Base-by-base conservation (phyloP, 805 yeast genomes). In the Wickerhamia fluorescens region DNA sequence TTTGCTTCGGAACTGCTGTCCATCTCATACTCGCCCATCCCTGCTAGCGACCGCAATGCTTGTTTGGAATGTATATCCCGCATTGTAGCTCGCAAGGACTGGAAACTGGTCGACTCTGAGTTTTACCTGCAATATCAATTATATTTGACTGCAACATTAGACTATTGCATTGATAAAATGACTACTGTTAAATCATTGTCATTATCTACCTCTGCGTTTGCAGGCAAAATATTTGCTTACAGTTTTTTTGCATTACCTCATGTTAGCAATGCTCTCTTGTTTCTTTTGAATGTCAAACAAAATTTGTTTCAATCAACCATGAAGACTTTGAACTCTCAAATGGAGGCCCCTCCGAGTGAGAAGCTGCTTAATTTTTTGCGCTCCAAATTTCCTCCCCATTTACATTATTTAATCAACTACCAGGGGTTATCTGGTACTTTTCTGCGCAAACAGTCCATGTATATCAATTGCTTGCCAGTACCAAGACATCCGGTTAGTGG, bases 171-270 rank as follows among this genome's bases (percentile, higher is more conserved):
- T 8, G 48, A 56, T 28, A 66, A 68, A 39, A 53, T 76, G 33
- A 47, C 54, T 19, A 55, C 63, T 27, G 42, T 65, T 32, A 76
- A 76, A 37, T 61, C 61, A 14, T 56, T 76, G 7, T 64, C 83
- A 0, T 50, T 75, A n/a, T 62, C 79, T 5, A 51, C 71, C 13
- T 62, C 74, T 14, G 85, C 86, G 3, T 78, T 80, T 40, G 58
- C 75, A 8, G 89, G 89, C 5, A 80, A 81, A 43, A 68, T 76
- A 3, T 68, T 81, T 47, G 87, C 87, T 1, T 73, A 75, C 44
- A 58, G 75, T 3, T 81, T 67, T 38, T 69, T 71, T 47, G 56
- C 64, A 36, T 52, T 78, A 3, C 75, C 77, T 0, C 62, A 68
- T 16, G 68, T 78, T 4, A 71, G 80, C 11, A 63, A 63, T 28